Conservation (phyloP, 805 yeast species). For the Candida glaebosa region DNA sequence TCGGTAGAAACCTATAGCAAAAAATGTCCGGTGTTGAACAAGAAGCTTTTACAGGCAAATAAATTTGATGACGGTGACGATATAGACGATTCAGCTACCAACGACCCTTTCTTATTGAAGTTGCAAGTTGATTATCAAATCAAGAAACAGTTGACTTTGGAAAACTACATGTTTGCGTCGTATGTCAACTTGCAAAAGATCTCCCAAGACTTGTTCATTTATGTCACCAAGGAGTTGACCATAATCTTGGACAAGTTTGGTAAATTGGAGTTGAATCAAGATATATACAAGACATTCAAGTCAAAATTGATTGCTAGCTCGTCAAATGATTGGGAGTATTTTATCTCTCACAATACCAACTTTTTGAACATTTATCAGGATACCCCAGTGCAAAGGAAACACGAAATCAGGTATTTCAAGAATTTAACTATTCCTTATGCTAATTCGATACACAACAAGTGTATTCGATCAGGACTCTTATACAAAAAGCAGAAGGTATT, state of each 20-base stretch:
- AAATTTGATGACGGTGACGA: conserved; percentile 17
- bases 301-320: conserved; percentile 23
- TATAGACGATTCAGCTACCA: conserved; percentile 23
- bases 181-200: conserved; percentile 40
- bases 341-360: conserved; percentile 41
- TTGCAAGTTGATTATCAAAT: conserved; percentile 37
- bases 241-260: conserved; percentile 31
- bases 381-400: conserved; percentile 45
- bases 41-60: conserved; percentile 11
- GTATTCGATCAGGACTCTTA: conserved; percentile 37
- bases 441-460: conserved; percentile 35
- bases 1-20: conserved; percentile 35
- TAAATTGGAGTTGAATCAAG: conserved; percentile 18
- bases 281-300: conserved; percentile 23
- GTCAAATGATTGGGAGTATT: conserved; percentile 36
- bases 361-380: conserved; percentile 48
- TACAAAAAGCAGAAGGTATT: conserved; percentile 40
- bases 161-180: conserved; percentile 40
- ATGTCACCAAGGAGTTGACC: conserved; percentile 35
- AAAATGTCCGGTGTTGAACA: conserved; percentile 32
- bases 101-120: conserved; percentile 42
- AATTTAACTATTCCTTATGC: conserved; percentile 31
- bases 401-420: conserved; percentile 44
- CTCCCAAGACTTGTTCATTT: conserved; percentile 34
- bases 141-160: conserved; percentile 38